Conservation (phyloP, 768 basidiomycete genomes). For the Hericium erinaceus region DNA sequence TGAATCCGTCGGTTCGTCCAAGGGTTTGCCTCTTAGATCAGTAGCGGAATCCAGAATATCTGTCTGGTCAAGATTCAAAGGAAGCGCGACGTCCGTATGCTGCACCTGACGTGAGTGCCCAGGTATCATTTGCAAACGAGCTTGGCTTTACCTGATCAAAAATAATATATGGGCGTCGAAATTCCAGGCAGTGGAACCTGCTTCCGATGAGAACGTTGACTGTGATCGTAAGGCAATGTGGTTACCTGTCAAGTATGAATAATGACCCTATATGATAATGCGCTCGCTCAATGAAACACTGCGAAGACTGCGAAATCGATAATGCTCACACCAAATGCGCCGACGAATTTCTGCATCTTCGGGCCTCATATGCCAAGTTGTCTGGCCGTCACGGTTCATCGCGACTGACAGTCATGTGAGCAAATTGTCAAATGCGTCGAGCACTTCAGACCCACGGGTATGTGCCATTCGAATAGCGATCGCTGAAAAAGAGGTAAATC, state of each 20-base stretch:
- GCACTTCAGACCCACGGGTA: slow-evolving; percentile 9
- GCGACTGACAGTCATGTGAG: slow-evolving; percentile 7
- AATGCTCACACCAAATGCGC: slow-evolving; percentile 16
- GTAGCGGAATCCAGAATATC: slow-evolving; percentile 8
- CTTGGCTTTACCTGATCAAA: slow-evolving; percentile 11
- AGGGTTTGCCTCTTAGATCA: slow-evolving; percentile 10
- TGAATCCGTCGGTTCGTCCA: slow-evolving; percentile 14
- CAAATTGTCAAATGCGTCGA: too few relatives aligned
- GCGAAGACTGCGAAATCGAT: background rate
- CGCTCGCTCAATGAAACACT: background rate
- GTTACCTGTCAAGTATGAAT: slow-evolving; percentile 14
- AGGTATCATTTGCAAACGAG: too few relatives aligned
- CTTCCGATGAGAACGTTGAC: background rate
- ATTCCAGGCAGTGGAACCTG: slow-evolving; percentile 11
- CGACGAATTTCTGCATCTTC: slow-evolving; percentile 15
- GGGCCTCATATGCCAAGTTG: slow-evolving; percentile 15
- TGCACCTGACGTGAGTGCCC: background rate
- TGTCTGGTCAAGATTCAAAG: slow-evolving; percentile 16
- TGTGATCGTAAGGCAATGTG: background rate
- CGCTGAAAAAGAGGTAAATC: background rate
- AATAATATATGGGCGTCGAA: slow-evolving; percentile 17
- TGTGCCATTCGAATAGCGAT: slow-evolving; percentile 18
- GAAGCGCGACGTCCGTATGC: slow-evolving; percentile 15
- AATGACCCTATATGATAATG: slow-evolving; percentile 9
- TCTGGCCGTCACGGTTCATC: slow-evolving; percentile 16